Conservation (phyloP, 164 flowering plant genomes). For the Vitis rupestris region DNA sequence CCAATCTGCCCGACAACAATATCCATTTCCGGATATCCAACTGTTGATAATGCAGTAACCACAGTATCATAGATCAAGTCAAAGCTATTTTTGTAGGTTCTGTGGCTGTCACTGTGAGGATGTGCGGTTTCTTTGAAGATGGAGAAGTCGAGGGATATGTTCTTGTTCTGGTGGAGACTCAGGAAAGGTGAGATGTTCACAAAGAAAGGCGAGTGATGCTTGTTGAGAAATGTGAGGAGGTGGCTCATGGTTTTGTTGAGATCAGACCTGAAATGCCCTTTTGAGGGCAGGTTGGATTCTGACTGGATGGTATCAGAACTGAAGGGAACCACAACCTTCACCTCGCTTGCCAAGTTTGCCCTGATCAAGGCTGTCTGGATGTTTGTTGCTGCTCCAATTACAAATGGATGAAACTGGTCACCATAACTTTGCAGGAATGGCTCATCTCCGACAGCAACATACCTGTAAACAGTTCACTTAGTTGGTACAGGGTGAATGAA, state of each 20-base stretch:
- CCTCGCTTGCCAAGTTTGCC: conserved; percentile 54
- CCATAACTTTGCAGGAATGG: conserved; percentile 77
- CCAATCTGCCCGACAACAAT: conserved; percentile 71
- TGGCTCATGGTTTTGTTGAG: conserved; percentile 79
- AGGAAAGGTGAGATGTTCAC: conserved; percentile 70
- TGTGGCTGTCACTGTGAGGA: conserved; percentile 54
- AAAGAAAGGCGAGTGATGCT: conserved; percentile 71
- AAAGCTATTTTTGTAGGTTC: conserved; percentile 61
- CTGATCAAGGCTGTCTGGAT: conserved; percentile 62
- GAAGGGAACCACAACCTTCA: conserved; percentile 88
- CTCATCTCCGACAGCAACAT: conserved; percentile 84
- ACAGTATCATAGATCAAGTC: conserved; percentile 67
- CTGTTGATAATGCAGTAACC: conserved; percentile 52
- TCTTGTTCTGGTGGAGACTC: conserved; percentile 53
- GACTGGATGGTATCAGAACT: conserved; percentile 58
- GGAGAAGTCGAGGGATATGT: conserved; percentile 56
- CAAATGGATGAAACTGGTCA: conserved; percentile 59
- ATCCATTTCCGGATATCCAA: conserved; percentile 60
- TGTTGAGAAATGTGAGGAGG: conserved; percentile 70
- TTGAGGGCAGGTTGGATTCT: conserved; percentile 62
- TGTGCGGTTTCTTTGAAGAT: conserved; percentile 60
- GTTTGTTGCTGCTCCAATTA: conserved; percentile 73
- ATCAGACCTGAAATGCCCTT: conserved; percentile 71
- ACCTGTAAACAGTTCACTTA: conserved; percentile 39
- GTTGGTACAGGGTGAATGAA: neutral